Conservation (phyloP, 345 rosid species). For the Arabidopsis arenosa region DNA sequence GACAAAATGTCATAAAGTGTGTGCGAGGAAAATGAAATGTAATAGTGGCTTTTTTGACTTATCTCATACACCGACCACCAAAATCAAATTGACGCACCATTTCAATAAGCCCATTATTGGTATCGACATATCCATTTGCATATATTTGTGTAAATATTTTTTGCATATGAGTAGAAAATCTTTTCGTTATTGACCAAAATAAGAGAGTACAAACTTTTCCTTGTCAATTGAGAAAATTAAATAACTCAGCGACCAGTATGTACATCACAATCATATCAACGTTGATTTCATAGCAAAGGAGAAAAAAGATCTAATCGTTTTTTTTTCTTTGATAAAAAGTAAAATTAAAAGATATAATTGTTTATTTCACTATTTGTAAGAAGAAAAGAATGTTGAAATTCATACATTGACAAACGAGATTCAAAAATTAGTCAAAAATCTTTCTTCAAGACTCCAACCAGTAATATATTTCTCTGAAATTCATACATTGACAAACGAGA, state of each 20-base stretch:
- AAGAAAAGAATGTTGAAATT: slow-evolving; percentile 3
- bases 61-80: slow-evolving; percentile 37
- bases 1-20: slow-evolving; percentile 34
- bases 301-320: not conserved
- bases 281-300: slow-evolving; percentile 26
- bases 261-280: slow-evolving; percentile 30
- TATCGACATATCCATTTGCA: not conserved
- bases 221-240: slow-evolving; percentile 9
- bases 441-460: slow-evolving; percentile 1
- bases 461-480: not conserved
- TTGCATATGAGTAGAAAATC: not conserved
- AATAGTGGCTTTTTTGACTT: slow-evolving; percentile 38
- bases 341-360: not conserved
- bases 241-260: slow-evolving; percentile 15
- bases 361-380: not conserved
- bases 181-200: not conserved
- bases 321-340: too few relatives aligned
- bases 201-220: not conserved
- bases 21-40: slow-evolving; percentile 28
- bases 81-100: slow-evolving; percentile 37
- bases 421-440: slow-evolving; percentile 10
- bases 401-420: too few relatives aligned
- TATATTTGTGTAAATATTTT: not conserved
- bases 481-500: not conserved
- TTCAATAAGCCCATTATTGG: slow-evolving; percentile 19